Evolutionary conservation across 2,329 filamentous ascomycete genomes (phyloP), one percentile per base, ranked within the genome.

Genomic region (Aspergillus thermomutatus): DNA sequence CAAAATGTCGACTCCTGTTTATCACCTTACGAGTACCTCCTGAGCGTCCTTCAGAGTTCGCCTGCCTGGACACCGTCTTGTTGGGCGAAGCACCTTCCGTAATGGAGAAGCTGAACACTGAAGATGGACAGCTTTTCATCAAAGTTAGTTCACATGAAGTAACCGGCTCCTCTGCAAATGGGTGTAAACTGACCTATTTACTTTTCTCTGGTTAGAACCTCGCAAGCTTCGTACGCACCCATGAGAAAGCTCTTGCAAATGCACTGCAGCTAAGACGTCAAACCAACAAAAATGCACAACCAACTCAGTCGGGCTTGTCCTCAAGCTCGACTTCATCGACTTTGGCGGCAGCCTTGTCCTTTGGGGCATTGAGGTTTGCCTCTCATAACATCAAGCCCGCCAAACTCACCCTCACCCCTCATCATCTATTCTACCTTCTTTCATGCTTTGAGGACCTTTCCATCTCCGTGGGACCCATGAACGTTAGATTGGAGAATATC

Each of bases 181-280:
- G 37, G 14, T 43, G 26, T 45, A 8, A 52, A 41, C 57, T 63
- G 54, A 62, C 52, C 34, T 11, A 34, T 27, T 53, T 8, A 23
- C 27, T 54, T 48, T 56, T 27, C 49, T 34, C 59, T 21, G 43
- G 8, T 48, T 74, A 97, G 93, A 94, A 96, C 83, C 84, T 99
- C 73, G 92, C 93, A 72, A 88, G 88, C 78, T 97, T 96, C 77
- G 92, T 99, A 77, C 91, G 92, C 61, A 96, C 92, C 55, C 92
- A 99, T 80, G 94, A 99, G 78, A 96, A 96, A 79, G 93, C 92
- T 40, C 85, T 99, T 61, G 94, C 94, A 72, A 97, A 97, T 79
- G 93, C 93, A 67, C 81, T 97, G 61, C 93, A 97, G 75, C 83
- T 95, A 66, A 88, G 88, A 73, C 86, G 90, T 68, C 83, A 85